Percentiles rank a stretch among this genome's conserved stretches.
Conservation (phyloP, 139 green algal species). For the Tetraselmis chui region DNA sequence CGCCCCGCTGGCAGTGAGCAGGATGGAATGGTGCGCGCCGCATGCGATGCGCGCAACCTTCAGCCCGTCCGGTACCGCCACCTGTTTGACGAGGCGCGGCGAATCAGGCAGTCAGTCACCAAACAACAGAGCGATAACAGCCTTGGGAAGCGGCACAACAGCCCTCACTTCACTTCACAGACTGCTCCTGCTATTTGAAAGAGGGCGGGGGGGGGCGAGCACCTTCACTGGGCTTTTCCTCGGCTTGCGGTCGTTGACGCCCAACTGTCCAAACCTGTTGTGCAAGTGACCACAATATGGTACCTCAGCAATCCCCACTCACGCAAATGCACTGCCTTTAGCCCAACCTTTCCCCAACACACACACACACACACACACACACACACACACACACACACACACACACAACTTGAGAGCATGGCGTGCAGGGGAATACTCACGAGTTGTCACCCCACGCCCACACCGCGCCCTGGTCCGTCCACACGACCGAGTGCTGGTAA, state of each 20-base stretch:
- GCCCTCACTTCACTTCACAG: no score
- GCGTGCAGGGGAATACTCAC: neutral
- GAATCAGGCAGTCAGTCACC: neutral
- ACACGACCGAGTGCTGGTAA: neutral
- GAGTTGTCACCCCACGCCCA: slow-evolving; percentile 16
- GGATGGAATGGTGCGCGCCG: slow-evolving; percentile 1
- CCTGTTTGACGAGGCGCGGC: neutral
- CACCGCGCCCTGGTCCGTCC: neutral
- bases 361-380: no score
- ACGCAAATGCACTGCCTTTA: no score
- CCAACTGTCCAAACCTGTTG: slow-evolving; percentile 8
- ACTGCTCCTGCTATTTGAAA: no score
- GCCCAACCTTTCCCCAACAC: no score
- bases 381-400: no score
- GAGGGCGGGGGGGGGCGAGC: neutral
- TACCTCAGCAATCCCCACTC: no score
- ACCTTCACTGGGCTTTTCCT: neutral
- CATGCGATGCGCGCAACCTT: neutral
- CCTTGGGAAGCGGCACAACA: no score
- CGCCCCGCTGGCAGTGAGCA: neutral
- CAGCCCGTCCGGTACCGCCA: neutral
- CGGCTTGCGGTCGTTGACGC: slow-evolving; percentile 1
- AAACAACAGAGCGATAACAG: neutral
- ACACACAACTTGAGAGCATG: no score
- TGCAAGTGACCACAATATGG: no score